phyloP scores from a whole-genome alignment of 2,329 filamentous ascomycete species.

The Ophiostoma quercus region DNA sequence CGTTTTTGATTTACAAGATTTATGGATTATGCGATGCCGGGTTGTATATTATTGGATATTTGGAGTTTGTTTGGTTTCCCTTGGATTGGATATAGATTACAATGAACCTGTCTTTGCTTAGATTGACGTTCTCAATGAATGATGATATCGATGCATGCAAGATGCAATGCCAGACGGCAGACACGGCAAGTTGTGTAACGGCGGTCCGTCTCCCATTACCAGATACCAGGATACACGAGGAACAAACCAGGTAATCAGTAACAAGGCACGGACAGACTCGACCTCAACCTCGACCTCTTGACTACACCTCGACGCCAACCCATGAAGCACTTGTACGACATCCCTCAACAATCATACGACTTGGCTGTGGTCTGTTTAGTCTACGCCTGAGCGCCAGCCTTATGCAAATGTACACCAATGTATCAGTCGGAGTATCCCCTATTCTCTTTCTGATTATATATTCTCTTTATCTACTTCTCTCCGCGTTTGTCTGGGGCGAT shows the following conservation, averaged over 20 bases:
- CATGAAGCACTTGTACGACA: neutral
- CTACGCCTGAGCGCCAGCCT: neutral
- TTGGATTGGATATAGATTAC: neutral
- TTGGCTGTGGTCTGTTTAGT: neutral
- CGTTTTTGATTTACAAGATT: neutral
- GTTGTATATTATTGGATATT: neutral
- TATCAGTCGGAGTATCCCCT: neutral
- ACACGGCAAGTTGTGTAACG: neutral
- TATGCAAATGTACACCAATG: neutral
- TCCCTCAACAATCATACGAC: neutral
- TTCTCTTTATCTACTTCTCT: neutral
- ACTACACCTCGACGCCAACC: neutral
- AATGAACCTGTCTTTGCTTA: neutral
- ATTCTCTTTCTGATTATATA: neutral
- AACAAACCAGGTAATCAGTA: neutral
- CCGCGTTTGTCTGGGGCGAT: neutral
- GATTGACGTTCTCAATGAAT: too few relatives aligned
- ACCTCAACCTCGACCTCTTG: neutral
- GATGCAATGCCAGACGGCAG: neutral
- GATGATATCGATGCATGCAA: neutral
- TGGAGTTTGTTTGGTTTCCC: neutral
- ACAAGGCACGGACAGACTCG: neutral
- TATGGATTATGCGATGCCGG: constrained; percentile 7
- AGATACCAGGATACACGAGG: neutral
- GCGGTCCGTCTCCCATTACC: neutral